These are phyloP conservation scores for Narthecium ossifragum DNA, from an alignment of 106 monocot species.

Conservation along the genomic window DNA sequence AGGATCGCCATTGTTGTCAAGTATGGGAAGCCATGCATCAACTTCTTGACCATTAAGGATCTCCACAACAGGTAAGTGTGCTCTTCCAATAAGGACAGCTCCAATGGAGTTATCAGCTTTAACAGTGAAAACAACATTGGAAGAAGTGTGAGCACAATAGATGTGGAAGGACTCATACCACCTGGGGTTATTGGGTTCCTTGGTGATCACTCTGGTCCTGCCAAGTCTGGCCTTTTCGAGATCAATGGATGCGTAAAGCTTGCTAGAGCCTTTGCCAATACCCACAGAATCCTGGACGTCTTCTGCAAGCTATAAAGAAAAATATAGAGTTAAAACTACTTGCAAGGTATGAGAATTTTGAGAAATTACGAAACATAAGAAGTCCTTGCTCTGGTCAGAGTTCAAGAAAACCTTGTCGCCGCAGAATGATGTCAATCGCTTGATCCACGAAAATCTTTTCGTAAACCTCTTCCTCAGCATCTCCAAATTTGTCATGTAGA, in stretches of 20 bases:
- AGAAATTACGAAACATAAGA: too few species aligned
- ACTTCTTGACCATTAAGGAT: constrained; percentile 7
- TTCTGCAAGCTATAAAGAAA: constrained; percentile 19
- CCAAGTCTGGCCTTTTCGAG: constrained; percentile 23
- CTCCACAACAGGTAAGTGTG: constrained; percentile 19
- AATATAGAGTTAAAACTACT: background rate
- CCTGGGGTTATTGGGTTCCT: constrained; percentile 11
- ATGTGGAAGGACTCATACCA: constrained; percentile 32
- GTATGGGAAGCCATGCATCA: constrained; percentile 11
- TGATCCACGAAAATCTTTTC: constrained; percentile 21
- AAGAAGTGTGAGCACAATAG: constrained; percentile 21
- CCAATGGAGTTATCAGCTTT: constrained; percentile 18
- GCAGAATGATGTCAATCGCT: constrained; percentile 19
- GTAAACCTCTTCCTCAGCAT: constrained; percentile 7
- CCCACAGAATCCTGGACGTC: constrained; percentile 33
- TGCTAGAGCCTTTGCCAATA: constrained; percentile 23
- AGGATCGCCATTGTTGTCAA: constrained; percentile 4
- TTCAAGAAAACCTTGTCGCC: constrained; percentile 7
- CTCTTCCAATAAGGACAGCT: constrained; percentile 24
- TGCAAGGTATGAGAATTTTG: background rate
- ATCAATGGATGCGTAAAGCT: constrained; percentile 26
- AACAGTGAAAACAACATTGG: constrained; percentile 27
- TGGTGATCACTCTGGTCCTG: constrained; percentile 14
- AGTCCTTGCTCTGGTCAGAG: too few species aligned
- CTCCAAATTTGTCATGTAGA: background rate